phyloP scores from a whole-genome alignment of 768 basidiomycete species.

The Chlorophyllum brunneum region DNA sequence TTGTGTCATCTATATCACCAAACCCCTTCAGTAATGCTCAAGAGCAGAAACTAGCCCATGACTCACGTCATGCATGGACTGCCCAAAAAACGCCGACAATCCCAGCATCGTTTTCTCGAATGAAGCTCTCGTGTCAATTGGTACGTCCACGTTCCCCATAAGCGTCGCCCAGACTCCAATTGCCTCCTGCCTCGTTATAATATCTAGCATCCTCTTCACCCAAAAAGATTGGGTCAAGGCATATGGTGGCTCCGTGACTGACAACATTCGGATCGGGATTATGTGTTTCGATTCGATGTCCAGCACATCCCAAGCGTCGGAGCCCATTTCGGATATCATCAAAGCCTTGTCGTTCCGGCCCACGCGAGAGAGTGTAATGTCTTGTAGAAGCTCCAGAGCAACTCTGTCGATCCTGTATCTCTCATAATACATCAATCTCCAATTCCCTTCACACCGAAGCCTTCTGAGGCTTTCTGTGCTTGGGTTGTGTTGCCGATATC shows the following conservation, averaged over 20 bases:
- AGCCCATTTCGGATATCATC: slow-evolving; percentile 35
- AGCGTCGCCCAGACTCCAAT: slow-evolving; percentile 9
- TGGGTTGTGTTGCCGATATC: slow-evolving; percentile 41
- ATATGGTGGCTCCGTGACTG: neutral
- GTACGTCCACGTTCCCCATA: neutral
- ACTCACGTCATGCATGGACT: slow-evolving; percentile 14
- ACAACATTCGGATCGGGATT: neutral
- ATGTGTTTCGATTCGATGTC: slow-evolving; percentile 19
- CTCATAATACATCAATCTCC: slow-evolving; percentile 41
- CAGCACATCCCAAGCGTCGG: slow-evolving; percentile 57
- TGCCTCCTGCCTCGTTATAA: slow-evolving; percentile 11
- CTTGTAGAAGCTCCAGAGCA: slow-evolving; percentile 37
- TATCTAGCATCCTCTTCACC: slow-evolving; percentile 3
- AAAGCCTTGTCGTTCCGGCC: slow-evolving; percentile 36
- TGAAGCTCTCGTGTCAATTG: neutral
- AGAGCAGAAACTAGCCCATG: neutral
- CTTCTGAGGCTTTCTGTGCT: slow-evolving; percentile 32
- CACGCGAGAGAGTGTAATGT: slow-evolving; percentile 32
- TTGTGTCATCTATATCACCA: slow-evolving; percentile 31
- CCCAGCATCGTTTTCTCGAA: slow-evolving; percentile 12
- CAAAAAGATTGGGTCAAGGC: slow-evolving; percentile 26
- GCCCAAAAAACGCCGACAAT: slow-evolving; percentile 11
- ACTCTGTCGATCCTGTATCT: slow-evolving; percentile 40
- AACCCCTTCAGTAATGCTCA: neutral
- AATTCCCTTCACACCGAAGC: slow-evolving; percentile 30